Evolutionary conservation across 345 rosid species (phyloP).

Genomic region (Mangifera indica): DNA sequence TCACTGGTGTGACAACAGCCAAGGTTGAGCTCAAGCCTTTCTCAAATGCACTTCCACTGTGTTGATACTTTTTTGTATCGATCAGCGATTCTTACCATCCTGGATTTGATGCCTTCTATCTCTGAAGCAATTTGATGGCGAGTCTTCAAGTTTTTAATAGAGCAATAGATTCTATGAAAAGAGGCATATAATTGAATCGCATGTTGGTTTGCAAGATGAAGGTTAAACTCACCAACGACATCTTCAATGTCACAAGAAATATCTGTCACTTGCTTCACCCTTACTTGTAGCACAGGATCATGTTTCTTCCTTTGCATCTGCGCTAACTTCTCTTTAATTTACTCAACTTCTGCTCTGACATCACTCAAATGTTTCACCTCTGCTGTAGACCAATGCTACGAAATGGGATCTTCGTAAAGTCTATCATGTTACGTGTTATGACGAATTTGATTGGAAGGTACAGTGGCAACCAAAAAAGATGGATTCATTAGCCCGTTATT

Average conservation of each 20-base stretch:
- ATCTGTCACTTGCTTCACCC: slow-evolving; percentile 38
- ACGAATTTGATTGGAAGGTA: too few species aligned
- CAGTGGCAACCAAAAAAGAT: too few species aligned
- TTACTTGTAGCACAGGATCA: slow-evolving; percentile 16
- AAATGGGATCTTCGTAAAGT: too few species aligned
- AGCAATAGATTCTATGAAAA: slow-evolving; percentile 14
- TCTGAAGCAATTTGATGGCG: slow-evolving; percentile 21
- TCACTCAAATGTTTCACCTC: slow-evolving; percentile 19
- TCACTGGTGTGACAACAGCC: slow-evolving; percentile 6
- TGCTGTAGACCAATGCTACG: slow-evolving; percentile 17
- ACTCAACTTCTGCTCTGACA: slow-evolving; percentile 19
- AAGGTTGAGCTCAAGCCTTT: background rate
- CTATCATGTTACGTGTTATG: too few species aligned
- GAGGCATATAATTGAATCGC: slow-evolving; percentile 10
- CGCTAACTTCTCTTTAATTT: slow-evolving; percentile 23
- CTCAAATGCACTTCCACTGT: too few species aligned
- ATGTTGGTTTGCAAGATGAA: slow-evolving; percentile 20
- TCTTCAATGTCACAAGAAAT: slow-evolving; percentile 37
- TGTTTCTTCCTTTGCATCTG: slow-evolving; percentile 22
- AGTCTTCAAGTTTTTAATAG: slow-evolving; percentile 26
- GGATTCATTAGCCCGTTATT: too few species aligned
- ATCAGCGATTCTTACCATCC: slow-evolving; percentile 9
- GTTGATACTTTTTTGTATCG: slow-evolving; percentile 21
- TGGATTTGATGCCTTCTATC: slow-evolving; percentile 22
- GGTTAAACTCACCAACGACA: slow-evolving; percentile 33